These are phyloP conservation scores for Fagus crenata DNA, from an alignment of 306 rosid genomes.

Conservation along the genomic window DNA sequence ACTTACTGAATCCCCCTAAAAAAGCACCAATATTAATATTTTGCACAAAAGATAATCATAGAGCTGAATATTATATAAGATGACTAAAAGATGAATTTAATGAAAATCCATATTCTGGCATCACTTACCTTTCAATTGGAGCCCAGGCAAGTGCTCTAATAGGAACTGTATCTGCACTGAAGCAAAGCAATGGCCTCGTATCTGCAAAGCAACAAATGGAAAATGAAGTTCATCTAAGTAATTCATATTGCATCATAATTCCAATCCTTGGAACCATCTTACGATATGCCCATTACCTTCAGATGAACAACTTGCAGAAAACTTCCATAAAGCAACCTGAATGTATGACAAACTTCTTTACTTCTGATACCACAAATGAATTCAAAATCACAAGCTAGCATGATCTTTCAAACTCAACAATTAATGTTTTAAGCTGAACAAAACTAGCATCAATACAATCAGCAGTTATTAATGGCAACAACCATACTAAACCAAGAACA, in stretches of 20 bases:
- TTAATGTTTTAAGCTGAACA: not conserved
- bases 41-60: not conserved
- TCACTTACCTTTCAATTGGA: conserved; percentile 73
- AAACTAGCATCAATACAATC: not conserved
- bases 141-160: conserved; percentile 92
- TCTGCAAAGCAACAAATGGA: conserved; percentile 52
- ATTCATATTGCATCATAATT: conserved; percentile 27
- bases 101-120: conserved; percentile 5
- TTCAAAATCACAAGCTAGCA: conserved; percentile 16
- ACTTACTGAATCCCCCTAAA: no score
- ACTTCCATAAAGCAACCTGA: conserved; percentile 94
- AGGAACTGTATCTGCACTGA: conserved; percentile 80
- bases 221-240: conserved; percentile 15
- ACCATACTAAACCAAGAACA: not conserved
- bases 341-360: conserved; percentile 35
- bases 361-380: conserved; percentile 26
- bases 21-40: no score
- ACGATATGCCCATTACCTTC: conserved; percentile 51
- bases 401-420: conserved; percentile 7
- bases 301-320: conserved; percentile 52
- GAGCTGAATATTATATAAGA: not conserved
- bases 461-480: not conserved
- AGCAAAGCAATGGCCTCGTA: conserved; percentile 76
- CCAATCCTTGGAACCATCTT: conserved; percentile 20
- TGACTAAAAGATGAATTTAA: not conserved